Evolutionary conservation across 1,284 basidiomycete genomes (phyloP), one percentile per base, ranked within the genome.

Genomic region (Leccinum fallax): DNA sequence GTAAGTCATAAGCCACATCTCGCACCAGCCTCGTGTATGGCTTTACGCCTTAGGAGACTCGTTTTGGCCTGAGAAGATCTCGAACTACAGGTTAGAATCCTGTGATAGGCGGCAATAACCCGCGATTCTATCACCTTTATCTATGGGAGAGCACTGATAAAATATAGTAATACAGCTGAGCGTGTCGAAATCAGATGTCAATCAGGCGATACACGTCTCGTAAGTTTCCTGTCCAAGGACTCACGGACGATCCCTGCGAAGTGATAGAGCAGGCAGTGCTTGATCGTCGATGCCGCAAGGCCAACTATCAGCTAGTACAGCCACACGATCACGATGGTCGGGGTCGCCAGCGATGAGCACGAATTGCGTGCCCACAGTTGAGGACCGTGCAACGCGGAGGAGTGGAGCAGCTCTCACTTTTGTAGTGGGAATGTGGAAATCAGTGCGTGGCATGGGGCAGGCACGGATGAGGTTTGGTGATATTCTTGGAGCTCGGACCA

Each of bases 121-220:
- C 52, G 57, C n/a, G 61, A 55, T 65, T 72, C 66, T 68, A 66
- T 66, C 63, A 51, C n/a, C 32, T 51, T 57, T 48, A 66, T 68
- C 59, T 59, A 59, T 67, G 58, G 53, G 53, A 53, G 49, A 52
- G 52, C 16, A 51, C 53, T 43, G 65, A 70, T 61, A 67, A 56
- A 60, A 58, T 52, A 46, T 46, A 38, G 55, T 28, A 34, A 24
- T 58, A 46, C 11, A 53, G 26, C 48, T 48, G 52, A 58, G 46
- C 30, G 26, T 36, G 53, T 40, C 51, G 8, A 32, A 60, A 36
- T 7, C 19, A 61, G 61, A 52, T 26, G 38, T 24, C 24, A 7
- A 30, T 48, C 13, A 26, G 32, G 34, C 34, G 48, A 63, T 49
- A 60, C 19, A 21, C 5, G 36, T 66, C 28, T 63, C 65, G 65